These are phyloP conservation scores for Botrytis fragariae DNA, from an alignment of 2,329 filamentous ascomycete genomes.

Conservation along the genomic window DNA sequence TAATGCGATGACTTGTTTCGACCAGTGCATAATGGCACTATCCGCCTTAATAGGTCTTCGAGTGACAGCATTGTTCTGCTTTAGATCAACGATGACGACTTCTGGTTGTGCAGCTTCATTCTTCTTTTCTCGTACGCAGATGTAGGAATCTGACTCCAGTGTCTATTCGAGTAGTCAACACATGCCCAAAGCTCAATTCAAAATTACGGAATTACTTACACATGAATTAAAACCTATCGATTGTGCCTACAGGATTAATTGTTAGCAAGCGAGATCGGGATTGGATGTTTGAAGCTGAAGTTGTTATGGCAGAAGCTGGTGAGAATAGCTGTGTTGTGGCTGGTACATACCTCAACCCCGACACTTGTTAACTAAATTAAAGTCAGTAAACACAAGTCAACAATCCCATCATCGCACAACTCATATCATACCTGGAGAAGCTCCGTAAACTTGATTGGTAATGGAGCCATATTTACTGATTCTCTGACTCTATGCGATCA, in stretches of 20 bases:
- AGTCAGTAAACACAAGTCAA: conserved; percentile 33
- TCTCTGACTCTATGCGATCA: conserved; percentile 25
- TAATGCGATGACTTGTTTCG: conserved; percentile 90
- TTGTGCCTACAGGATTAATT: conserved; percentile 51
- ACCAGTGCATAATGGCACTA: conserved; percentile 99
- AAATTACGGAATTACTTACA: conserved; percentile 52
- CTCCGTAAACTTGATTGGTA: conserved; percentile 93
- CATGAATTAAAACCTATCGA: conserved; percentile 87
- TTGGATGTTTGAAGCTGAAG: conserved; percentile 27
- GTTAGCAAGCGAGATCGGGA: conserved; percentile 28
- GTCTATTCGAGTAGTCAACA: conserved; percentile 57
- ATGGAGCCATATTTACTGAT: conserved; percentile 42
- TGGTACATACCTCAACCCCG: conserved; percentile 51
- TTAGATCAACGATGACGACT: conserved; percentile 96
- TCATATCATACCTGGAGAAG: conserved; percentile 81
- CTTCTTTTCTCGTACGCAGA: conserved; percentile 95
- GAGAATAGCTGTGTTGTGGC: conserved; percentile 21
- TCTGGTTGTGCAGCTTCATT: conserved; percentile 80
- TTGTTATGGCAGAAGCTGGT: conserved; percentile 19
- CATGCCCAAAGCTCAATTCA: conserved; percentile 15
- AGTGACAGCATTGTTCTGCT: conserved; percentile 94
- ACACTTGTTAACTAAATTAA: conserved; percentile 48
- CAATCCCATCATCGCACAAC: conserved; percentile 75
- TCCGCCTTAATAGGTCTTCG: conserved; percentile 96
- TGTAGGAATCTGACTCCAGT: conserved; percentile 94